A percentile compares a stretch with the other conserved stretches of the same genome.
phyloP scores from a whole-genome alignment of 2,329 filamentous ascomycete genomes.

The Monosporascus ibericus region DNA sequence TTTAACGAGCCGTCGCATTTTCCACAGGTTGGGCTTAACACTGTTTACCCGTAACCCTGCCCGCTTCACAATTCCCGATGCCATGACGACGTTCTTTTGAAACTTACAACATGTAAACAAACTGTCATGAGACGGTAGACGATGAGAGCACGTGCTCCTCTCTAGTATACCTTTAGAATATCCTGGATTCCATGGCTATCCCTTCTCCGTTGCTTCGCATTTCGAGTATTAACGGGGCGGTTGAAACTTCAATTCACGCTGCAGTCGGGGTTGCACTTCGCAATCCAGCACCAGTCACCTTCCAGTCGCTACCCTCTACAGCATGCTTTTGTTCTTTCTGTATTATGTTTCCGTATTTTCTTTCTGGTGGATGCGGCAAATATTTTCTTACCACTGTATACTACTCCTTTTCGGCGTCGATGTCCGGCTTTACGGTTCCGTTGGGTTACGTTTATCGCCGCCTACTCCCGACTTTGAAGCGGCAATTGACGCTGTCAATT shows the following conservation, averaged over 20 bases:
- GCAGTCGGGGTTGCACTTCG: too few relatives aligned
- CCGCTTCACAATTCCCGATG: too few relatives aligned
- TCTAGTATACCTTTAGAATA: too few relatives aligned
- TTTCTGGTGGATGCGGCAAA: neutral
- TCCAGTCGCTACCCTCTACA: too few relatives aligned
- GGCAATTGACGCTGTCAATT: neutral
- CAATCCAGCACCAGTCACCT: too few relatives aligned
- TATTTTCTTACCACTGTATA: neutral
- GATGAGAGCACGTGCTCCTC: too few relatives aligned
- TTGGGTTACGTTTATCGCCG: neutral
- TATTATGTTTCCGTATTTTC: neutral
- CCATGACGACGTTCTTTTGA: neutral
- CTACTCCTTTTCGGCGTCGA: neutral
- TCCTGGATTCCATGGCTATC: too few relatives aligned
- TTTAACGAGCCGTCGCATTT: constrained; percentile 18
- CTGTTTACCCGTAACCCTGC: constrained; percentile 12
- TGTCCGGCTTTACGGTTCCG: neutral
- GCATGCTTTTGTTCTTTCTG: neutral
- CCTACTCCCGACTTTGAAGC: neutral
- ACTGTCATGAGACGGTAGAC: neutral
- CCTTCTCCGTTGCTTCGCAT: too few relatives aligned
- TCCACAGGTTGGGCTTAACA: constrained; percentile 20
- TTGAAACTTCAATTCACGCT: too few relatives aligned
- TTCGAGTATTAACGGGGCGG: too few relatives aligned
- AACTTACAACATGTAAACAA: neutral